phyloP scores from a whole-genome alignment of 129 eudicot species.

The Daucus carota region DH1_v3.0 NC_030381.2:48015501-48016000 shows the following conservation, averaged over 20 bases:
- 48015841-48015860: constrained; percentile 24
- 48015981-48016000: too few species aligned
- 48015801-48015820: constrained; percentile 28
- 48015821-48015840: constrained; percentile 40
- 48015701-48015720: constrained; percentile 34
- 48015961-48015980: too few species aligned
- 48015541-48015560: constrained; percentile 45
- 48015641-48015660: constrained; percentile 45
- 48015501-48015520: constrained; percentile 54
- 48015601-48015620: constrained; percentile 55
- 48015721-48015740: constrained; percentile 11
- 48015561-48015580: constrained; percentile 35
- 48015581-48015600: constrained; percentile 39
- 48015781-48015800: constrained; percentile 20
- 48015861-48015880: too few species aligned
- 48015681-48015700: constrained; percentile 30
- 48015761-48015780: constrained; percentile 37
- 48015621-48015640: constrained; percentile 55
- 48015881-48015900: too few species aligned
- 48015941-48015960: too few species aligned
- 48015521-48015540: constrained; percentile 23
- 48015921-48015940: too few species aligned
- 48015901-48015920: too few species aligned
- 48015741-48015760: constrained; percentile 33
- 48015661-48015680: constrained; percentile 41